A percentile compares a stretch with the other conserved stretches of the same genome.
phyloP scores from a whole-genome alignment of 345 rosid genomes.

The Citrus sinensis region DVS_A1.0 CM039167.1:2363001-2363500 shows the following conservation, averaged over 20 bases:
- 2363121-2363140: background rate
- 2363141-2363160: background rate
- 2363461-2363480: conserved; percentile 90
- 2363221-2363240: background rate
- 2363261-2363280: conserved; percentile 44
- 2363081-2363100: background rate
- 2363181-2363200: background rate
- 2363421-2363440: background rate
- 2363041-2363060: background rate
- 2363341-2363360: conserved; percentile 87
- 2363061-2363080: no score
- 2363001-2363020: background rate
- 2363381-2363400: conserved; percentile 13
- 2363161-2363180: background rate
- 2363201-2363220: background rate
- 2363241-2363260: background rate
- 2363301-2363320: conserved; percentile 93
- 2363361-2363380: conserved; percentile 83
- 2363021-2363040: background rate
- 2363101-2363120: background rate
- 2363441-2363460: conserved; percentile 25
- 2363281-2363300: conserved; percentile 46
- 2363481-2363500: conserved; percentile 96
- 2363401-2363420: background rate
- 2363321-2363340: conserved; percentile 96